Evolutionary conservation across 257 asterid genomes (phyloP).

Genomic region (Oldenlandia corymbosa): DNA sequence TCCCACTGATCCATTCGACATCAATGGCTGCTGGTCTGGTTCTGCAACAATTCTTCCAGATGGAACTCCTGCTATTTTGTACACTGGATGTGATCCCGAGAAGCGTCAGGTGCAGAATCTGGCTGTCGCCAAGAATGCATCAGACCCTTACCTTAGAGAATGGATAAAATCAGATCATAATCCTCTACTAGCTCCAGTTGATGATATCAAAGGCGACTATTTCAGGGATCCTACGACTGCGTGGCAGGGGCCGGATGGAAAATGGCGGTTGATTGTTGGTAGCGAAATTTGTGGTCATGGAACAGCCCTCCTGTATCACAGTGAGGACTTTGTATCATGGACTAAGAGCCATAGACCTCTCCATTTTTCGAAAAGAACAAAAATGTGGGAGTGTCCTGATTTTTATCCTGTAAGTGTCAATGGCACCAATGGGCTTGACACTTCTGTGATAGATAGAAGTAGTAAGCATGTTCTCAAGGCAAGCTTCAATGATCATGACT

Average conservation of each 20-base stretch:
- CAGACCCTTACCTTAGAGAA: slow-evolving; percentile 53
- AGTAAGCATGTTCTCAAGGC: slow-evolving; percentile 59
- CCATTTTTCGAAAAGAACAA: slow-evolving; percentile 38
- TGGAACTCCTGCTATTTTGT: slow-evolving; percentile 54
- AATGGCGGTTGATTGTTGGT: slow-evolving; percentile 50
- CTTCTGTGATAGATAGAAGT: slow-evolving; percentile 32
- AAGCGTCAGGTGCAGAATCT: slow-evolving; percentile 61
- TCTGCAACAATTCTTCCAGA: slow-evolving; percentile 72
- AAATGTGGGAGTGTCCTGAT: slow-evolving; percentile 77
- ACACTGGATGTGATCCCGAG: slow-evolving; percentile 54
- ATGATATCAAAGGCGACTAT: slow-evolving; percentile 25
- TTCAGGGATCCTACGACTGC: slow-evolving; percentile 86
- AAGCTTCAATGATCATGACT: slow-evolving; percentile 52
- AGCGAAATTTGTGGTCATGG: slow-evolving; percentile 41
- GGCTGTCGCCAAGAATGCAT: slow-evolving; percentile 47
- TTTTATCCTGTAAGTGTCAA: slow-evolving; percentile 48
- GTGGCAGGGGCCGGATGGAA: slow-evolving; percentile 55
- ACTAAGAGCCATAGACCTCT: slow-evolving; percentile 38
- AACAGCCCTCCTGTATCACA: slow-evolving; percentile 42
- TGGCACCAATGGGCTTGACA: slow-evolving; percentile 37
- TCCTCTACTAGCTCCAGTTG: slow-evolving; percentile 45
- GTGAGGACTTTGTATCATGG: slow-evolving; percentile 56
- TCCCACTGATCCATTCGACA: slow-evolving; percentile 62
- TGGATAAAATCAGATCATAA: slow-evolving; percentile 66
- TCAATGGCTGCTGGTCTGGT: slow-evolving; percentile 70